phyloP scores from a whole-genome alignment of 2,329 filamentous ascomycete species.

The Cordyceps cateniannulata region DNA sequence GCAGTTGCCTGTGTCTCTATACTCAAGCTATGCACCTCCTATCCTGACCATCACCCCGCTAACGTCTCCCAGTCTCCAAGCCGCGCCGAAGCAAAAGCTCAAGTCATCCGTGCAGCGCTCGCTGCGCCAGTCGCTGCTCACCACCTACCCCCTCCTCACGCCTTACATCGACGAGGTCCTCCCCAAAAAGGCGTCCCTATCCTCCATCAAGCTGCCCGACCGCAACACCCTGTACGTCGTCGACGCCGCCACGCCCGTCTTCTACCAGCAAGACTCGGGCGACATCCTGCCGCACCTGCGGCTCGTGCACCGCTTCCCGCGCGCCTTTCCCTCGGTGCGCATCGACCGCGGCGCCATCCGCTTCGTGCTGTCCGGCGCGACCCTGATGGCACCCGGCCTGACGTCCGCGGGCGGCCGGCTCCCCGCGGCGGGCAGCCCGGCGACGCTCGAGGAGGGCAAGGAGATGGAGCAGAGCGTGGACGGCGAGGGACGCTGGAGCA shows the following conservation, averaged over 20 bases:
- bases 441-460: slow-evolving; percentile 29
- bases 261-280: slow-evolving; percentile 78
- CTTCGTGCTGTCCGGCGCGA: slow-evolving; percentile 88
- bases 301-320: slow-evolving; percentile 84
- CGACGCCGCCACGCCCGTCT: slow-evolving; percentile 63
- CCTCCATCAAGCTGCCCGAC: slow-evolving; percentile 89
- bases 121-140: slow-evolving; percentile 74
- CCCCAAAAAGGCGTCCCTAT: slow-evolving; percentile 87
- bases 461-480: slow-evolving; percentile 38
- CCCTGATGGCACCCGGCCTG: slow-evolving; percentile 91
- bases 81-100: slow-evolving; percentile 85
- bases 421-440: slow-evolving; percentile 45
- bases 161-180: slow-evolving; percentile 90
- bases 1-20: no score
- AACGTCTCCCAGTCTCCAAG: slow-evolving; percentile 53
- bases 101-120: slow-evolving; percentile 91
- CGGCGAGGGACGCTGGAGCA: slow-evolving; percentile 49
- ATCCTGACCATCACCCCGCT: slow-evolving; percentile 9
- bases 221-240: slow-evolving; percentile 84
- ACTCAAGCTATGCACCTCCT: neutral
- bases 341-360: slow-evolving; percentile 96
- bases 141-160: slow-evolving; percentile 78
- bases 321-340: slow-evolving; percentile 73
- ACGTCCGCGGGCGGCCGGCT: slow-evolving; percentile 77
- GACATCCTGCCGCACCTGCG: slow-evolving; percentile 80